Base-by-base conservation (phyloP, 768 basidiomycete species). In the Pholiota microspora region DNA sequence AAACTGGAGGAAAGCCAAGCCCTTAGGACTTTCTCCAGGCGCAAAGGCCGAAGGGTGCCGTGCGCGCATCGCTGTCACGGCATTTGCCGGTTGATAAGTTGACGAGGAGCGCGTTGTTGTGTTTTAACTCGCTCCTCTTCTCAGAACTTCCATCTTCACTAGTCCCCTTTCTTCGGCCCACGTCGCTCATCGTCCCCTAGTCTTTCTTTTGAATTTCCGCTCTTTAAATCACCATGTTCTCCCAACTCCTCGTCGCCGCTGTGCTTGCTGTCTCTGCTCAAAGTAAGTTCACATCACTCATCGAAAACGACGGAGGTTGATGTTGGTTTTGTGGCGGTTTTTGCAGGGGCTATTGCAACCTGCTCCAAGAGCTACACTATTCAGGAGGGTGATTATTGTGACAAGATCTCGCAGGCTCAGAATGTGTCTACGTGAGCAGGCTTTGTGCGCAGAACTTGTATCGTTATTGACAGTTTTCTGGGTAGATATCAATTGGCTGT, bases 321-420 rank as follows among this genome's bases (percentile, higher is more conserved):
- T 49, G 25, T 44, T 49, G n/a, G n/a, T 35, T 23, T 42, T 42
- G 18, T 21, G 4, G 16, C 12, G 18, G 51, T 2, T 44, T 59
- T 18, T 13, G 7, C 27, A 60, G 66, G 55, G 31, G 61, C 52
- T 32, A 23, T 59, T 31, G 64, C 61, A 18, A 42, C 53, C 28
- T 88, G 85, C 58, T 73, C 73, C 13, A 76, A 82, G 55, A 77
- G 65, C 61, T 82, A 80, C 59, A 77, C 74, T n/a, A 77, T 88
- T 31, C 59, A 67, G 24, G 38, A 64, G 4, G 78, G 78, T 6
- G 82, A 86, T 64, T 80, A 74, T 53, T 88, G 86, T 66, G 77
- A 83, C 63, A 65, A 57, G 27, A 85, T 85, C 63, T 82, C 77
- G 23, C 73, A 72, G 4, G 66, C 69, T 2, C 64, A 77, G 53